Conservation (phyloP, 441 rosid species). For the Gossypium gossypioides region DNA sequence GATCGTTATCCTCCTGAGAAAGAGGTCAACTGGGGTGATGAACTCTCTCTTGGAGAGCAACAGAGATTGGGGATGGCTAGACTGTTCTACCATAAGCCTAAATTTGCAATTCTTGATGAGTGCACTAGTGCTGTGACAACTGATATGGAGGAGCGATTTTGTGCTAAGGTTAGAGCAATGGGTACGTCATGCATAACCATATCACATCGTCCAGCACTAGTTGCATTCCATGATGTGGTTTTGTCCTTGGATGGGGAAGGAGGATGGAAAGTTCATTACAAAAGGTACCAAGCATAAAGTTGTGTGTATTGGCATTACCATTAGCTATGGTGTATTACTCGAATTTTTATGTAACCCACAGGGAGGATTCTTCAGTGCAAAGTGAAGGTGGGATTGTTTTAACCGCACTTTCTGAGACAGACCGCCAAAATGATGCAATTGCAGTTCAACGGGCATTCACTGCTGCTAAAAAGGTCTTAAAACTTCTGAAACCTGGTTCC, state of each 20-base stretch:
- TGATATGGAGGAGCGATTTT: constrained; percentile 98
- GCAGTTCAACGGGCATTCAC: constrained; percentile 89
- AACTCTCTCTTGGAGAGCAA: constrained; percentile 96
- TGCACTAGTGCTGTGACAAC: constrained; percentile 99
- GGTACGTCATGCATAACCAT: constrained; percentile 99
- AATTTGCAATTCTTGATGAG: constrained; percentile 99
- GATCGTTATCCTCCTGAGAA: constrained; percentile 83
- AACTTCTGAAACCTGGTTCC: constrained; percentile 1
- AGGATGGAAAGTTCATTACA: constrained; percentile 75
- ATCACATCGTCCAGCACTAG: constrained; percentile 96
- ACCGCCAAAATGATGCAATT: constrained; percentile 79
- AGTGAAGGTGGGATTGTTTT: constrained; percentile 35
- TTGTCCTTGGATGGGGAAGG: constrained; percentile 99
- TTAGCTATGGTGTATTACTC: constrained; percentile 8
- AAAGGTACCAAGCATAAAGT: constrained; percentile 44
- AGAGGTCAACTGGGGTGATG: constrained; percentile 98
- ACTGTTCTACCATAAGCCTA: constrained; percentile 94
- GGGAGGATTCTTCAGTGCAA: constrained; percentile 52
- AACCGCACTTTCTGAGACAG: constrained; percentile 40
- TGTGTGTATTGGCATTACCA: constrained; percentile 12
- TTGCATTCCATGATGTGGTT: constrained; percentile 94
- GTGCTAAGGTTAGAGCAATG: constrained; percentile 93
- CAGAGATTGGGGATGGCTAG: constrained; percentile 99
- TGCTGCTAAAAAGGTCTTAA: constrained; percentile 49
- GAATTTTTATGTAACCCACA: constrained; percentile 28